Percentiles rank a stretch among this genome's conserved stretches.
phyloP scores from a whole-genome alignment of 2,329 filamentous ascomycete species.

The Polychaeton citri region DNA sequence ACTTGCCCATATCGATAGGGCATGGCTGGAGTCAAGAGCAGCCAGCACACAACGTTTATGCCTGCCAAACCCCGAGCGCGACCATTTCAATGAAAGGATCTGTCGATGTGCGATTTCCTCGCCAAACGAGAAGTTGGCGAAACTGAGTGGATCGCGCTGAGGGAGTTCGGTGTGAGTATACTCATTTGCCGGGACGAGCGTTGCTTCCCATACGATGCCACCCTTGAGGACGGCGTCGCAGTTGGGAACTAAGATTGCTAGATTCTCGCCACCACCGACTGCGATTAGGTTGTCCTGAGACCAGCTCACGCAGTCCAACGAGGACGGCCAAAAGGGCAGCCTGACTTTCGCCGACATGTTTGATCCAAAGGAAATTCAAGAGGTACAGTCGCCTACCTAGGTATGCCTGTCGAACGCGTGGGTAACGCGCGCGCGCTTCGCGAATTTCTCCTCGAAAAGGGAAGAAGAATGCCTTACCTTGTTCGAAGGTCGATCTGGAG shows the following conservation, averaged over 20 bases:
- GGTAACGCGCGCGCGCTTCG: background rate
- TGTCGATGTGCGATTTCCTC: conserved; percentile 44
- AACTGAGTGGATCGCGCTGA: conserved; percentile 31
- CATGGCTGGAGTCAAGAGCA: conserved; percentile 42
- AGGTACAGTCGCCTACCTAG: too few relatives aligned
- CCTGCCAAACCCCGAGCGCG: conserved; percentile 40
- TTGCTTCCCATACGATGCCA: conserved; percentile 21
- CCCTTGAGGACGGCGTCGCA: conserved; percentile 14
- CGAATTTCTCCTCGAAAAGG: too few relatives aligned
- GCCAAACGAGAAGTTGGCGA: conserved; percentile 40
- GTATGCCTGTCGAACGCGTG: background rate
- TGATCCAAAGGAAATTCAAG: too few relatives aligned
- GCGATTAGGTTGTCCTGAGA: conserved; percentile 46
- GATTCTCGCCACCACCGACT: conserved; percentile 41
- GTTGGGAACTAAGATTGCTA: conserved; percentile 34
- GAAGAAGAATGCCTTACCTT: too few relatives aligned
- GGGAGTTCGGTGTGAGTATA: conserved; percentile 39
- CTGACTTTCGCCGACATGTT: conserved; percentile 10
- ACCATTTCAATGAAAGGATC: conserved; percentile 42
- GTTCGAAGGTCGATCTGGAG: too few relatives aligned
- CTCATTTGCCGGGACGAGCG: conserved; percentile 34
- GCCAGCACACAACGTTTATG: conserved; percentile 42
- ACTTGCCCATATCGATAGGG: conserved; percentile 44
- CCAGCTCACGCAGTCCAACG: conserved; percentile 42
- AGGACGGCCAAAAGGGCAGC: conserved; percentile 35